Evolutionary conservation across 495 filamentous ascomycete genomes (phyloP).

Genomic region (Penicillium ochrochloron): DNA sequence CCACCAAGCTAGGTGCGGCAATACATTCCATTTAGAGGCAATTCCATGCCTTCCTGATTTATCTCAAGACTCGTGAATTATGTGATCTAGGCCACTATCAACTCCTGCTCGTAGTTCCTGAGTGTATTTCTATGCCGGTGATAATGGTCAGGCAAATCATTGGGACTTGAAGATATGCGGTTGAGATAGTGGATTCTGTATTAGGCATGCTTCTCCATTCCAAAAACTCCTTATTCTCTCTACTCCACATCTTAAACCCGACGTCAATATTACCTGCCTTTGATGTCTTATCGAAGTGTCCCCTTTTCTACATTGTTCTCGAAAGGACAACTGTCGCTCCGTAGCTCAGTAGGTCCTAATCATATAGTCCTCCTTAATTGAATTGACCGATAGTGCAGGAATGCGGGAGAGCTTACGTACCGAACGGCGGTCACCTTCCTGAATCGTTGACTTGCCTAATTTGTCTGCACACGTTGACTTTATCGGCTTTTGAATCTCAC

Average conservation of each 20-base stretch:
- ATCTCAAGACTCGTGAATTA: background rate
- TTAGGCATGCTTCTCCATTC: background rate
- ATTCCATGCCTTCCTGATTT: background rate
- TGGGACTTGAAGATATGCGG: background rate
- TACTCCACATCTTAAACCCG: background rate
- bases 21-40: background rate
- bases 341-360: background rate
- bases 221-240: background rate
- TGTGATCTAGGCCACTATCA: background rate
- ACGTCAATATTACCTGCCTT: background rate
- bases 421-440: background rate
- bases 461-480: background rate
- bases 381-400: background rate
- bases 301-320: background rate
- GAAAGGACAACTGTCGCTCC: too few relatives aligned
- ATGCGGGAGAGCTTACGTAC: background rate
- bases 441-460: background rate
- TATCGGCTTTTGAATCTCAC: background rate
- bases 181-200: background rate
- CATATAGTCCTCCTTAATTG: background rate
- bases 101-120: background rate
- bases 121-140: background rate
- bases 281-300: background rate
- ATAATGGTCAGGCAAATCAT: background rate
- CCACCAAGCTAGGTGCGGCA: background rate